These are phyloP conservation scores for Lodderomyces beijingensis DNA, from an alignment of 1,139 yeast genomes.

Conservation along the genomic window DNA sequence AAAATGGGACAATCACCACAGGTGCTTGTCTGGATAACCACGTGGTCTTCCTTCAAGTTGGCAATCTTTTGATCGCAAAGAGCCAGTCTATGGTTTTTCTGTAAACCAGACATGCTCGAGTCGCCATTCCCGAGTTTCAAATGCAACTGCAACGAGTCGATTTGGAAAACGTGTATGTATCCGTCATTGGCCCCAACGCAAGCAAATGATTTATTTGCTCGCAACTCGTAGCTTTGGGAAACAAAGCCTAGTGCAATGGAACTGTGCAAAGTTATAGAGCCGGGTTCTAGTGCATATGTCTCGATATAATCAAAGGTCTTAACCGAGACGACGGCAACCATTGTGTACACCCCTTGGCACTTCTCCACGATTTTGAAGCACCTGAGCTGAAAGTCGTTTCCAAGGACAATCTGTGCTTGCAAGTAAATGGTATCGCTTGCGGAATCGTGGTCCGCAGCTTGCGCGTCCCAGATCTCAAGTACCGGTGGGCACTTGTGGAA, in stretches of 20 bases:
- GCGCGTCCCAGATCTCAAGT: constrained; percentile 49
- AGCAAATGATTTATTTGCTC: constrained; percentile 19
- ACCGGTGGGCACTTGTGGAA: constrained; percentile 20
- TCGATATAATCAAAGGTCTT: constrained; percentile 1
- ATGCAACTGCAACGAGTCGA: constrained; percentile 6
- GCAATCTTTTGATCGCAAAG: no score
- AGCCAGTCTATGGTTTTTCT: background rate
- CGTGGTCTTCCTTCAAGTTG: constrained; percentile 17
- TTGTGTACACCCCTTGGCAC: background rate
- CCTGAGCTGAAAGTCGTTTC: background rate
- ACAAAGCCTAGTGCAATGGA: background rate
- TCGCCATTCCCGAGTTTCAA: background rate
- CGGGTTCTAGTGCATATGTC: background rate
- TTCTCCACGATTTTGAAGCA: background rate
- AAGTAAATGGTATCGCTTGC: constrained; percentile 35
- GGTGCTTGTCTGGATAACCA: constrained; percentile 32
- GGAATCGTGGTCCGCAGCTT: constrained; percentile 20
- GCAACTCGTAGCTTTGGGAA: constrained; percentile 13
- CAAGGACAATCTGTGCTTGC: constrained; percentile 14
- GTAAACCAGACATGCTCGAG: background rate
- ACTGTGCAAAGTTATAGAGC: background rate
- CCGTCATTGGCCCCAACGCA: constrained; percentile 25
- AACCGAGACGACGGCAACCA: background rate
- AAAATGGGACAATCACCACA: constrained; percentile 34
- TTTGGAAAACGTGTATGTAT: constrained; percentile 17